These are phyloP conservation scores for Plasmopara viticola DNA, from an alignment of 352 stramenopile genomes.

Conservation along the genomic window DNA sequence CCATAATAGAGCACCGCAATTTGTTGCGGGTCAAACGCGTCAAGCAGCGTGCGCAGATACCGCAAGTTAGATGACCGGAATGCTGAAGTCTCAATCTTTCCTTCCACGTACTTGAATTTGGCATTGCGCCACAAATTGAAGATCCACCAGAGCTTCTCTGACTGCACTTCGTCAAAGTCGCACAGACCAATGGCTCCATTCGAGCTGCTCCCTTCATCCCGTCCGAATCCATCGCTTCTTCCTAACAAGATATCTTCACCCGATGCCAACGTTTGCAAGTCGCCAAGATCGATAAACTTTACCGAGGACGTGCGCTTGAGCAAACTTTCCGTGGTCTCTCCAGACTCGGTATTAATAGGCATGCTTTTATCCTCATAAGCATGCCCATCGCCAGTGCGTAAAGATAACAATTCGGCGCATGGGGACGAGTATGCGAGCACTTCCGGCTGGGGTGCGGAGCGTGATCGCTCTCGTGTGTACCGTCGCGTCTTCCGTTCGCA, in stretches of 20 bases:
- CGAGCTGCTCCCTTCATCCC: conserved; percentile 44
- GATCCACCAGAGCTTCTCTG: conserved; percentile 75
- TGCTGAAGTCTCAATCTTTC: conserved; percentile 61
- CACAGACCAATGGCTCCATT: conserved; percentile 57
- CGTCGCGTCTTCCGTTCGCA: conserved; percentile 25
- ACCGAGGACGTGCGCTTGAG: conserved; percentile 33
- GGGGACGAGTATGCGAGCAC: conserved; percentile 13
- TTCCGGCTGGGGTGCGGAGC: conserved; percentile 49
- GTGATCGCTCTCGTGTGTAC: conserved; percentile 42
- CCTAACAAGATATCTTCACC: conserved; percentile 24
- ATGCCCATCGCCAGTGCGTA: conserved; percentile 9
- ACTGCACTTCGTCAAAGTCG: conserved; percentile 80
- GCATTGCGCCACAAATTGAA: conserved; percentile 67
- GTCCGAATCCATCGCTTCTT: conserved; percentile 24
- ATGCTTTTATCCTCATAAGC: conserved; percentile 17
- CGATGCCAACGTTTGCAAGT: conserved; percentile 39
- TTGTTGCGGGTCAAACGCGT: conserved; percentile 75
- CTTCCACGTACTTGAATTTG: conserved; percentile 60
- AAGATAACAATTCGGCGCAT: conserved; percentile 11
- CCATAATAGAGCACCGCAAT: conserved; percentile 64
- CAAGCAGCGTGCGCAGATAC: conserved; percentile 56
- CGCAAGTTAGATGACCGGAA: conserved; percentile 68
- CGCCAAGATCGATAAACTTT: conserved; percentile 57
- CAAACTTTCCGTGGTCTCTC: conserved; percentile 9
- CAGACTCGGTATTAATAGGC: conserved; percentile 14